Percentiles rank a stretch among this genome's conserved stretches.
These are phyloP conservation scores for Plectosphaerella cucumerina DNA, from an alignment of 2,329 filamentous ascomycete genomes.

Conservation along the genomic window DNA sequence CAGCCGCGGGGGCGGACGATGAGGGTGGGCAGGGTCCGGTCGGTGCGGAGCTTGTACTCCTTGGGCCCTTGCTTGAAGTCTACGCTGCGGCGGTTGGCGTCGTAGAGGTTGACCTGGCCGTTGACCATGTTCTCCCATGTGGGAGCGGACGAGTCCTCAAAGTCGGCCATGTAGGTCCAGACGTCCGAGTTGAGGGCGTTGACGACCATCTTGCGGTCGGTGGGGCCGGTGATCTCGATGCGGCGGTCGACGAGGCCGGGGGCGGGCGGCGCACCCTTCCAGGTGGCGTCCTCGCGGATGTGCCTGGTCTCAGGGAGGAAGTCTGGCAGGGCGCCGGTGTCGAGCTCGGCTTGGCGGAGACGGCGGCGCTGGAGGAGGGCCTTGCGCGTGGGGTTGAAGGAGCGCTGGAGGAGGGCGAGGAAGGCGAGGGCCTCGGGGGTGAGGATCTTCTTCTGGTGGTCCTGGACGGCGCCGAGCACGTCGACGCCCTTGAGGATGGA, in stretches of 20 bases:
- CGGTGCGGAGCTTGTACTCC: constrained; percentile 87
- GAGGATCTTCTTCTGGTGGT: constrained; percentile 75
- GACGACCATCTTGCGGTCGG: constrained; percentile 91
- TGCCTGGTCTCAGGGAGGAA: constrained; percentile 86
- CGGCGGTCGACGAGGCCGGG: constrained; percentile 80
- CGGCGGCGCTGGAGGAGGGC: constrained; percentile 73
- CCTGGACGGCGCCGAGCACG: constrained; percentile 68
- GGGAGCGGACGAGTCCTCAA: constrained; percentile 82
- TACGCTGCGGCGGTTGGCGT: constrained; percentile 78
- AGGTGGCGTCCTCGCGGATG: constrained; percentile 81
- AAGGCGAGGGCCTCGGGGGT: constrained; percentile 79
- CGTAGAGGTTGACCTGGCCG: constrained; percentile 86
- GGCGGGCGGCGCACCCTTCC: constrained; percentile 79
- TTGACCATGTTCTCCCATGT: constrained; percentile 97
- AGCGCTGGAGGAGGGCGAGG: constrained; percentile 78
- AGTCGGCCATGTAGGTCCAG: constrained; percentile 94
- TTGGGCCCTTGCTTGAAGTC: constrained; percentile 87
- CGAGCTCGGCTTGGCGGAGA: constrained; percentile 77
- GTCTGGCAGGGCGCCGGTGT: constrained; percentile 75
- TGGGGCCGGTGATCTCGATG: constrained; percentile 87
- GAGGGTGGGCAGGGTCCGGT: constrained; percentile 71
- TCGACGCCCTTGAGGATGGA: constrained; percentile 61
- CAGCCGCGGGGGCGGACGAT: constrained; percentile 85
- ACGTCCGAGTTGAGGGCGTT: constrained; percentile 87
- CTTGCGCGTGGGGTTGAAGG: constrained; percentile 80